A percentile compares a stretch with the other conserved stretches of the same genome.
Conservation (phyloP, 495 filamentous ascomycete species). For the Amphirosellinia nigrospora region DNA sequence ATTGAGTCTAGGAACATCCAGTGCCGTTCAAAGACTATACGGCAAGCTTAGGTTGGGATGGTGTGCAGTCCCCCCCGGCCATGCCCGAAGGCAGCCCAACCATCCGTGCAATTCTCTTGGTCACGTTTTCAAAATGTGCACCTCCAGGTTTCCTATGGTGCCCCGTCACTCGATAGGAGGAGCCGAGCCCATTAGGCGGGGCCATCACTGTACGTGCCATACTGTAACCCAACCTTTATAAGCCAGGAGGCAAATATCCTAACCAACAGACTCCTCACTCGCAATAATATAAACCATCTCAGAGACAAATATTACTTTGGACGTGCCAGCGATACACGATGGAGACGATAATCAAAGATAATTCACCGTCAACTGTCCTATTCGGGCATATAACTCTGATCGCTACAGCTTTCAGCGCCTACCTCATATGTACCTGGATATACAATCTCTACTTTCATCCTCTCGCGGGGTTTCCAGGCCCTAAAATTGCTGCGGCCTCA, state of each 20-base stretch:
- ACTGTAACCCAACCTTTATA: not conserved
- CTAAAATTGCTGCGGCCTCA: slow-evolving; percentile 52
- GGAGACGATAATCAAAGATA: not conserved
- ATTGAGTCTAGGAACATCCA: no score
- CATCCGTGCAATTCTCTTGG: not conserved
- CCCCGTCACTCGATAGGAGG: not conserved
- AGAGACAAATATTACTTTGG: not conserved
- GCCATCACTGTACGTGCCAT: not conserved
- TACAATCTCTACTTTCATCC: slow-evolving; percentile 29
- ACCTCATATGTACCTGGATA: not conserved
- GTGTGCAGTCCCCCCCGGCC: no score
- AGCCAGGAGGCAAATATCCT: not conserved
- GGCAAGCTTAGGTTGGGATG: no score
- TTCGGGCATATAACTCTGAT: not conserved
- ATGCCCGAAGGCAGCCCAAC: not conserved
- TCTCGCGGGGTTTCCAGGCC: slow-evolving; percentile 49
- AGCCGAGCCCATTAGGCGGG: not conserved
- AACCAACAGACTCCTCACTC: not conserved
- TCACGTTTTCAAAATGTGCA: not conserved
- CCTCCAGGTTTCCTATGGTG: not conserved
- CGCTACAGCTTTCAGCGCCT: not conserved
- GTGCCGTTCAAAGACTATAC: no score
- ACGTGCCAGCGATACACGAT: not conserved
- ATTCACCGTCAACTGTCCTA: not conserved
- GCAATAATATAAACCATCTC: not conserved